Percentiles rank a stretch among this genome's conserved stretches.
Conservation (phyloP, 768 basidiomycete genomes). For the Russula lepida region DNA sequence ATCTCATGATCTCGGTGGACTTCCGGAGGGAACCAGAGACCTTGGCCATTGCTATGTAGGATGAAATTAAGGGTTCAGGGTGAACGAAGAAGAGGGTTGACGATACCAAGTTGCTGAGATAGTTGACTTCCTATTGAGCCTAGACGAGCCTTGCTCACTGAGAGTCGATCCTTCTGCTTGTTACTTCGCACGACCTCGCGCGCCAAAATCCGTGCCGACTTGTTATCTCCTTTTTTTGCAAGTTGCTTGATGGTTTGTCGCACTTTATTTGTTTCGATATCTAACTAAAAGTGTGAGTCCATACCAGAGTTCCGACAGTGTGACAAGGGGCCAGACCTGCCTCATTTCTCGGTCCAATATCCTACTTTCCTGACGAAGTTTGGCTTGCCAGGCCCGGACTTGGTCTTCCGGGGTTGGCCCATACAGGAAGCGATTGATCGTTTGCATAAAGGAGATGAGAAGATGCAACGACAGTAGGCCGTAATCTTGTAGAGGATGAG, state of each 20-base stretch:
- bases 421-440: slow-evolving; percentile 89
- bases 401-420: slow-evolving; percentile 95
- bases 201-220: slow-evolving; percentile 87
- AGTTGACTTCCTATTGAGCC: slow-evolving; percentile 88
- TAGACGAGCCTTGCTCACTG: slow-evolving; percentile 86
- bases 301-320: slow-evolving; percentile 13
- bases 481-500: too few species aligned
- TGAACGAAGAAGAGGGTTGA: neutral
- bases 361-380: slow-evolving; percentile 74
- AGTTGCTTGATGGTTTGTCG: slow-evolving; percentile 77
- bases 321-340: slow-evolving; percentile 59
- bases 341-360: slow-evolving; percentile 89
- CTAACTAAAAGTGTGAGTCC: slow-evolving; percentile 46
- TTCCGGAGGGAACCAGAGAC: slow-evolving; percentile 97
- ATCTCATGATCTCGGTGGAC: slow-evolving; percentile 97
- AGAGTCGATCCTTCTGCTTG: slow-evolving; percentile 88
- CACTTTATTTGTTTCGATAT: slow-evolving; percentile 72
- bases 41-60: slow-evolving; percentile 75
- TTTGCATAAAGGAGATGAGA: slow-evolving; percentile 47
- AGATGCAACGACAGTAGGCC: too few species aligned
- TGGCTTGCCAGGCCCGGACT: slow-evolving; percentile 84
- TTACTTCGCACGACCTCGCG: slow-evolving; percentile 90
- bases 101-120: slow-evolving; percentile 83
- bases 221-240: slow-evolving; percentile 84
- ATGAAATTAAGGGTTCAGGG: neutral